Percentiles rank a stretch among this genome's conserved stretches.
Evolutionary conservation across 768 basidiomycete species (phyloP).

Genomic region (Termitomyces sp.): DNA sequence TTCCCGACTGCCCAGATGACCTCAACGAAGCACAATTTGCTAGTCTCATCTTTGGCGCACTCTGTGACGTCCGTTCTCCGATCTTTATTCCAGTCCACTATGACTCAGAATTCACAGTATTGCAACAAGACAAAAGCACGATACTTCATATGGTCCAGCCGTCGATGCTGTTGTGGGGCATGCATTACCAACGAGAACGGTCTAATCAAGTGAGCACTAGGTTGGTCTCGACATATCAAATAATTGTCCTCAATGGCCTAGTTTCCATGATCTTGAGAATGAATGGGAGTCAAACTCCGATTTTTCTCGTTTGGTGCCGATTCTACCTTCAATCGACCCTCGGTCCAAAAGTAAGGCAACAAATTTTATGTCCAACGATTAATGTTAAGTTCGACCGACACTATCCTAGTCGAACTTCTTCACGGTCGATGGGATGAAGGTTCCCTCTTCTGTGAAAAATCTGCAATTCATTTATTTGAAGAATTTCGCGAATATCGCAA

Average conservation of each 20-base stretch:
- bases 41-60: background rate
- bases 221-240: background rate
- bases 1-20: slow-evolving; percentile 10
- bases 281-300: too few relatives aligned
- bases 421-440: background rate
- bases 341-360: background rate
- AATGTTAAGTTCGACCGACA: background rate
- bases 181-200: background rate
- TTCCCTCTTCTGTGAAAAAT: background rate
- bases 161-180: background rate
- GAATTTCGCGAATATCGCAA: background rate
- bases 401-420: background rate
- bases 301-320: too few relatives aligned
- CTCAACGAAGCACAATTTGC: slow-evolving; percentile 8
- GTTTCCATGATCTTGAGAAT: background rate
- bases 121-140: background rate
- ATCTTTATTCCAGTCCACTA: background rate
- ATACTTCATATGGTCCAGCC: background rate
- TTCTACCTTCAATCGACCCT: background rate
- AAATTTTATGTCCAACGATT: background rate
- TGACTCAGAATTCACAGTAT: background rate
- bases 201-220: background rate
- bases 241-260: background rate
- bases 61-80: slow-evolving; percentile 3
- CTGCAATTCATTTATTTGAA: background rate